Evolutionary conservation across 1,284 basidiomycete genomes (phyloP).

Genomic region (Ganoderma boninense): DNA sequence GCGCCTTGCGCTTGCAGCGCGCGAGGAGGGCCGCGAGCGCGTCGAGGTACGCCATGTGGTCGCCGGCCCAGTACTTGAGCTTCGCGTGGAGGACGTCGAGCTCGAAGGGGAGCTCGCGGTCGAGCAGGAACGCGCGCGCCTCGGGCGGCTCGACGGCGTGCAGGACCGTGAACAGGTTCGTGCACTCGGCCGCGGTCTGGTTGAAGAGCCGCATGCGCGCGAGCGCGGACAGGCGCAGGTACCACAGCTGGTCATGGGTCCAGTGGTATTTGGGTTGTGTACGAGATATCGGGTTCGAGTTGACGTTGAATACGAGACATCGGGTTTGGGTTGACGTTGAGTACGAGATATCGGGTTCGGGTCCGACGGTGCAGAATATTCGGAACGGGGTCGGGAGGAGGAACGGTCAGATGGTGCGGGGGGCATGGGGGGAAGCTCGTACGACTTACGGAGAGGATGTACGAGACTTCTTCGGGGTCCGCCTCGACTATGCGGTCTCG

Average conservation of each 20-base stretch:
- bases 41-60: conserved; percentile 79
- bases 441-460: conserved; percentile 70
- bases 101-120: conserved; percentile 78
- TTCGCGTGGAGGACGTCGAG: conserved; percentile 78
- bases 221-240: conserved; percentile 78
- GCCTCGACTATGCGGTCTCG: conserved; percentile 75
- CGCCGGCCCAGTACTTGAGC: conserved; percentile 78
- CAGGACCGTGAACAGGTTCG: conserved; percentile 79
- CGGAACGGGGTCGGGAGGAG: not conserved
- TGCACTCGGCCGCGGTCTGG: conserved; percentile 81
- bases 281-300: not conserved
- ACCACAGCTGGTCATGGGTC: conserved; percentile 68
- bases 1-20: conserved; percentile 74
- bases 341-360: not conserved
- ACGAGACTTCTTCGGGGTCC: conserved; percentile 68
- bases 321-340: not conserved
- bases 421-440: not conserved
- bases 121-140: conserved; percentile 60
- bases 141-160: conserved; percentile 61
- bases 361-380: not conserved
- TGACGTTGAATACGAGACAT: too few relatives aligned
- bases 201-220: conserved; percentile 83
- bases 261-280: not conserved
- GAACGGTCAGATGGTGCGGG: not conserved
- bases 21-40: conserved; percentile 80